Evolutionary conservation across 2,329 filamentous ascomycete species (phyloP).

Genomic region (Colletotrichum spaethianum): DNA sequence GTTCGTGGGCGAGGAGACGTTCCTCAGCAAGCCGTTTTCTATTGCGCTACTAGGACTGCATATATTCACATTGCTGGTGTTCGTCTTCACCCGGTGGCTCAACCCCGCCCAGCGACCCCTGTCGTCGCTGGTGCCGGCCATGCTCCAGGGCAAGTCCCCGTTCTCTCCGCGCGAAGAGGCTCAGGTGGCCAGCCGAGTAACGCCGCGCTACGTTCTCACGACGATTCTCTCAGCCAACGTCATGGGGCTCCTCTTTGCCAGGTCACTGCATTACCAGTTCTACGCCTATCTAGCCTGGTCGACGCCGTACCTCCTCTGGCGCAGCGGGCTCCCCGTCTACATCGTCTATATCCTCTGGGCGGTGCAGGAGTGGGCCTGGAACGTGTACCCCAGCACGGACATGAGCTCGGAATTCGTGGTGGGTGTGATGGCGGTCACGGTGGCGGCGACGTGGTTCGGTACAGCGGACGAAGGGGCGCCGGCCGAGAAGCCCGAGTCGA

Average conservation of each 20-base stretch:
- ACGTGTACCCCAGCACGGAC: constrained; percentile 85
- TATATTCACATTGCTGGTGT: constrained; percentile 74
- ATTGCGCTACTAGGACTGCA: constrained; percentile 77
- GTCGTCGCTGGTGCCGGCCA: constrained; percentile 63
- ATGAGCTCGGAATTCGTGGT: constrained; percentile 76
- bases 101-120: constrained; percentile 74
- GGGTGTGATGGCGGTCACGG: constrained; percentile 75
- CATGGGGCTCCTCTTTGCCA: constrained; percentile 87
- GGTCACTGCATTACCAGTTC: constrained; percentile 95
- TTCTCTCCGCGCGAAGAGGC: constrained; percentile 68
- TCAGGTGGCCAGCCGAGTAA: constrained; percentile 71
- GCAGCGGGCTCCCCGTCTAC: constrained; percentile 76
- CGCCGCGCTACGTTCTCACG: constrained; percentile 81
- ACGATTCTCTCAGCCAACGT: constrained; percentile 82
- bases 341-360: constrained; percentile 80
- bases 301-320: constrained; percentile 90
- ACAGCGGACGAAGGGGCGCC: constrained; percentile 58
- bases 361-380: constrained; percentile 93
- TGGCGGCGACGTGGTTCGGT: constrained; percentile 74
- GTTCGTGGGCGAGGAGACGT: constrained; percentile 87
- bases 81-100: constrained; percentile 79
- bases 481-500: constrained; percentile 44
- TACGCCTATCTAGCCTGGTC: constrained; percentile 93
- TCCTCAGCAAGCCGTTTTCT: constrained; percentile 80
- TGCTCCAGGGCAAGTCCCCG: constrained; percentile 60